These are phyloP conservation scores for Phytomonas serpens DNA, from an alignment of 208 protist species.

Conservation along the genomic window DNA sequence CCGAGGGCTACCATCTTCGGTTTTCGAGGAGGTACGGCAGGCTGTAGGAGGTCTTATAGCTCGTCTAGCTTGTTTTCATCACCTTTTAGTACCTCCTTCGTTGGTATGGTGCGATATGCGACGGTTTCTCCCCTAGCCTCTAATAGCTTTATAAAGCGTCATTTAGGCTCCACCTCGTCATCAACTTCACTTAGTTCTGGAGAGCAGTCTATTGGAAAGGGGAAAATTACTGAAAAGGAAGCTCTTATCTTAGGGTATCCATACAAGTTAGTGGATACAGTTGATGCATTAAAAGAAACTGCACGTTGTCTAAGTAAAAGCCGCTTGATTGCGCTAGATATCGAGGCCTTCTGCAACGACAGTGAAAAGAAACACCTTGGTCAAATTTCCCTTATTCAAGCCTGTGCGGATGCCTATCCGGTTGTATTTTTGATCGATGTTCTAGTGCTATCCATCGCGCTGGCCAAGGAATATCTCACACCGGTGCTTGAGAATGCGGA, in stretches of 20 bases:
- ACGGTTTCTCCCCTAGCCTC: no score
- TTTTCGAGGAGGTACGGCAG: no score
- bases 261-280: slow-evolving; percentile 56
- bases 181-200: no score
- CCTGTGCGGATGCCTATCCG: slow-evolving; percentile 40
- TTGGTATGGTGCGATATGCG: no score
- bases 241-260: slow-evolving; percentile 43
- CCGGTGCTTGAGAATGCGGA: slow-evolving; percentile 26
- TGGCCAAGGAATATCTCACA: slow-evolving; percentile 25
- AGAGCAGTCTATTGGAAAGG: no score
- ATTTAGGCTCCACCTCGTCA: no score
- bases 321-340: slow-evolving; percentile 59
- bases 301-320: slow-evolving; percentile 25
- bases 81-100: no score
- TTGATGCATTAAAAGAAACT: slow-evolving; percentile 23
- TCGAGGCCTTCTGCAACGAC: slow-evolving; percentile 79
- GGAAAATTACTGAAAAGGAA: not conserved
- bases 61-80: no score
- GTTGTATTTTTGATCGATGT: slow-evolving; percentile 84
- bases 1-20: no score
- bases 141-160: no score
- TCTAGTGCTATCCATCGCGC: slow-evolving; percentile 33
- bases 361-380: slow-evolving; percentile 51
- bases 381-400: slow-evolving; percentile 73
- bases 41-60: no score